phyloP scores from a whole-genome alignment of 352 stramenopile genomes.

The Peronospora belbahrii region DNA sequence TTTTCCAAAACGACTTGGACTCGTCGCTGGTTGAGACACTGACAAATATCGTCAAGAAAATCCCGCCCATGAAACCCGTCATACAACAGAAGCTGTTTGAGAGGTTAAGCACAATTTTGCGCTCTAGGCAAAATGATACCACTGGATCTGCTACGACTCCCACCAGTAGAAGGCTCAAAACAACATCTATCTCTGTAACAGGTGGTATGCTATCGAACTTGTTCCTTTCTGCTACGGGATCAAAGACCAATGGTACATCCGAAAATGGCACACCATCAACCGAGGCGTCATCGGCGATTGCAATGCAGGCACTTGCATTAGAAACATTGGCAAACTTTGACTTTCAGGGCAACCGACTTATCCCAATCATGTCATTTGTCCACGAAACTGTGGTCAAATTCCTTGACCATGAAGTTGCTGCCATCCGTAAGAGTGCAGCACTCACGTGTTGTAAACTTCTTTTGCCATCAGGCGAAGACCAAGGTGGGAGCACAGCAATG shows the following conservation, averaged over 20 bases:
- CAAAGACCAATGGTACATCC: conserved; percentile 37
- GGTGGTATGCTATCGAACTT: conserved; percentile 67
- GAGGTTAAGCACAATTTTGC: conserved; percentile 67
- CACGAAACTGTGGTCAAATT: conserved; percentile 85
- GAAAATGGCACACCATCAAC: conserved; percentile 33
- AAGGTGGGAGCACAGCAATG: conserved; percentile 28
- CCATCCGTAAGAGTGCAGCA: conserved; percentile 80
- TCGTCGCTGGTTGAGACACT: conserved; percentile 74
- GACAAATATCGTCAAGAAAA: conserved; percentile 80
- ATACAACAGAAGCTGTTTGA: conserved; percentile 84
- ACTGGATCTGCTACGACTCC: conserved; percentile 40
- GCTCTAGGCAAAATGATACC: conserved; percentile 41
- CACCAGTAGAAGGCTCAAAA: conserved; percentile 58
- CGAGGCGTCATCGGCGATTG: conserved; percentile 43
- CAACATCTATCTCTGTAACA: conserved; percentile 63
- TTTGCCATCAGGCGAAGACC: conserved; percentile 59
- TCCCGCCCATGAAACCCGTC: conserved; percentile 60
- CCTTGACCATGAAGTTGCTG: conserved; percentile 76
- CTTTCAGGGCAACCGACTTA: conserved; percentile 77
- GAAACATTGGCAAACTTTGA: conserved; percentile 84
- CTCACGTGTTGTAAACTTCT: conserved; percentile 84
- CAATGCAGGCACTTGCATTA: conserved; percentile 76
- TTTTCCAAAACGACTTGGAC: conserved; percentile 83
- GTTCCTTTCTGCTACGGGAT: conserved; percentile 45
- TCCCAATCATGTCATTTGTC: conserved; percentile 85